Evolutionary conservation across 768 basidiomycete species (phyloP), one percentile per base, ranked within the genome.

Genomic region (Porpolomopsis calyptriformis): DNA sequence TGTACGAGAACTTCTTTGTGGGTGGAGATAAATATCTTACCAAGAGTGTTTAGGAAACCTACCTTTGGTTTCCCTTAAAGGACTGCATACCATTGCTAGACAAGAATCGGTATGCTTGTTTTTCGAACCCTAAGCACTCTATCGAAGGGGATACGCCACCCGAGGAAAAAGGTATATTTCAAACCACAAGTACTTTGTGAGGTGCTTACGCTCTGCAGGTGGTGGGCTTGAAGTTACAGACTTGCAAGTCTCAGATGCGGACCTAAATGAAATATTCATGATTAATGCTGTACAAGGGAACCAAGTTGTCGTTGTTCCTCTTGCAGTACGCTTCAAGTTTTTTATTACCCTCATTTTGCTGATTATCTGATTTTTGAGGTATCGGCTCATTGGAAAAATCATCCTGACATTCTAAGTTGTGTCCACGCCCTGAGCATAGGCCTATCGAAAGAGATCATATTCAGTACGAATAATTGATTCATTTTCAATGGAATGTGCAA

Each of bases 41-140:
- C 16, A 12, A 39, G 4, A 23, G 22, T 19, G 12, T 16, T 9
- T 54, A 92, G 87, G 88, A 84, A 60, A 80, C 78, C 1, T 82
- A 84, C 54, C 70, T 71, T 4, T 96, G 89, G 82, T 72, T 78
- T 57, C 80, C 82, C 12, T 60, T 94, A 3, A 63, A 76, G 33
- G 55, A 55, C 16, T 89, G 86, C 53, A 59, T 60, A 19, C 64
- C 73, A 0, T 54, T 78, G n/a, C 68, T 98, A 7, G 78, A 89
- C 26, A 67, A 66, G 52, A 64, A 79, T 56, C 72, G 78, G 59
- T 86, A 87, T 59, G 79, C 77, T 19, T 74, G 70, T 54, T 93
- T 83, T 60, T 77, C 80, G 14, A 61, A 73, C 34, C 80, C 77
- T n/a, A 69, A 73, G 26, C 73, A 73, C 49, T 84, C 78, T 1